Evolutionary conservation across 108 stramenopile species (phyloP).

Genomic region (Seminavis robusta): DNA sequence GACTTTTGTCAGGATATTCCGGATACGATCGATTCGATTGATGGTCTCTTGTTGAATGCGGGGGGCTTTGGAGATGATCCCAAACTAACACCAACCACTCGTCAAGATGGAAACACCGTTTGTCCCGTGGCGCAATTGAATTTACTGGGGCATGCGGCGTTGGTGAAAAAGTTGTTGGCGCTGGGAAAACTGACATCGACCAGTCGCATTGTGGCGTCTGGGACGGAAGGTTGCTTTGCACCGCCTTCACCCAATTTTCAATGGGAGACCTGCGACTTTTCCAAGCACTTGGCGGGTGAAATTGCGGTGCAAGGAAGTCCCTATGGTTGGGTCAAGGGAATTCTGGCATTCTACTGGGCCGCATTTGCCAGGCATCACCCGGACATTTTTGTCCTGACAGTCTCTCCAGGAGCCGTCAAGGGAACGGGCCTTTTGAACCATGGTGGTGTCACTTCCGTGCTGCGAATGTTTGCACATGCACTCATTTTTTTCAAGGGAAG

Average conservation of each 20-base stretch:
- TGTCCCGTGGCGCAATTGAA: not conserved
- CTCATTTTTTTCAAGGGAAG: constrained; percentile 3
- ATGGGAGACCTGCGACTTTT: too few relatives aligned
- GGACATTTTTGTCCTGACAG: constrained; percentile 7
- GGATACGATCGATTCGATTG: not conserved
- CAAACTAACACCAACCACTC: not conserved
- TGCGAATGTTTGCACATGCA: not conserved
- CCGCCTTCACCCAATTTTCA: too few relatives aligned
- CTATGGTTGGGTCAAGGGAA: constrained; percentile 17
- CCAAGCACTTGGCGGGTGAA: too few relatives aligned
- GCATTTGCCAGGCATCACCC: constrained; percentile 22
- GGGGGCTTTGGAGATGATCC: constrained; percentile 12
- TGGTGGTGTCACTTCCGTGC: not conserved
- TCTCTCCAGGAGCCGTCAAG: constrained; percentile 11
- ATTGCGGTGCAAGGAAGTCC: too few relatives aligned
- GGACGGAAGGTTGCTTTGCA: too few relatives aligned
- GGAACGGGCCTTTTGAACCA: constrained; percentile 2
- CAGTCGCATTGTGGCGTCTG: too few relatives aligned
- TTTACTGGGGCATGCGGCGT: constrained; percentile 2
- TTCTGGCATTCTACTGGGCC: constrained; percentile 21
- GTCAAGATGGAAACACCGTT: not conserved
- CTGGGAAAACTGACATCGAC: too few relatives aligned
- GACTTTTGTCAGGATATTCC: not conserved
- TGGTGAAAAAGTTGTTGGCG: too few relatives aligned
- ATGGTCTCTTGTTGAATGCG: constrained; percentile 20